These are phyloP conservation scores for Flaveria sonorensis DNA, from an alignment of 129 eudicot genomes.

Conservation along the genomic window DNA sequence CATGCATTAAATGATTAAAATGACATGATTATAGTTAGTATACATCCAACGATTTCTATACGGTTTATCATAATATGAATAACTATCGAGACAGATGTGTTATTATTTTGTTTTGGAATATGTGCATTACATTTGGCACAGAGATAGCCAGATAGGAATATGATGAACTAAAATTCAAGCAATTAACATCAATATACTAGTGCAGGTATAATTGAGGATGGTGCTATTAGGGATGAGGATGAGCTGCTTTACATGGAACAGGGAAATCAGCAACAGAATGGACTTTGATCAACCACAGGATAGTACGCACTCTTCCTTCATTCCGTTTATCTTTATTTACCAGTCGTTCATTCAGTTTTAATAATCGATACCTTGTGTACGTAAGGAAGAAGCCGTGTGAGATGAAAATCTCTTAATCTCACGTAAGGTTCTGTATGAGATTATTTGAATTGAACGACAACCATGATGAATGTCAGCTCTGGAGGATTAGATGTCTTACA, in stretches of 20 bases:
- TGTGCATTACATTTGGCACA: too few relatives aligned
- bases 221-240: slow-evolving; percentile 65
- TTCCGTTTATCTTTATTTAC: not conserved
- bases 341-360: not conserved
- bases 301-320: slow-evolving; percentile 48
- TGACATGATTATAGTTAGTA: not conserved
- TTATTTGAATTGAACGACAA: too few relatives aligned
- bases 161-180: not conserved
- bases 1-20: slow-evolving; percentile 22
- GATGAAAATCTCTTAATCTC: too few relatives aligned
- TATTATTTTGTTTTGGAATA: too few relatives aligned
- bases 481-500: too few relatives aligned
- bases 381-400: too few relatives aligned
- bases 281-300: slow-evolving; percentile 80
- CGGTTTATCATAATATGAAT: not conserved
- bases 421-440: too few relatives aligned
- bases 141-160: too few relatives aligned
- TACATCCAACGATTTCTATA: not conserved
- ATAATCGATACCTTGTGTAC: not conserved
- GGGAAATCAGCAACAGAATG: slow-evolving; percentile 48
- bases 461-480: too few relatives aligned
- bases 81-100: not conserved
- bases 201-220: slow-evolving; percentile 23
- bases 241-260: slow-evolving; percentile 73
- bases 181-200: not conserved